phyloP scores from a whole-genome alignment of 1,284 basidiomycete genomes.

The Ceratobasidium sp. region DNA sequence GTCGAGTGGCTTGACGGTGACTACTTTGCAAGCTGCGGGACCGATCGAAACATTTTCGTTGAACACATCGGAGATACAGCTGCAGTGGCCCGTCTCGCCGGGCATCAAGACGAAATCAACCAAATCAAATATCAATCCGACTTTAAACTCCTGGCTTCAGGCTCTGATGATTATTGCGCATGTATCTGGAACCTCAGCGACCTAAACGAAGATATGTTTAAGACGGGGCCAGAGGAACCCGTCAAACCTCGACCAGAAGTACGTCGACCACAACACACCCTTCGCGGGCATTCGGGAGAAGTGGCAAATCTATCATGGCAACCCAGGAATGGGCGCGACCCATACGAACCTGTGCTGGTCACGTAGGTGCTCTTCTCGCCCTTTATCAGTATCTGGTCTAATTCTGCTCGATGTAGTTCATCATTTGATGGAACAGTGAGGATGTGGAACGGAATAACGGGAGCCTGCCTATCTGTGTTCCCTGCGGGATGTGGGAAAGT shows the following conservation, averaged over 20 bases:
- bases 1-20: slow-evolving; percentile 79
- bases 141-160: slow-evolving; percentile 72
- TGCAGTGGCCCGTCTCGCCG: slow-evolving; percentile 51
- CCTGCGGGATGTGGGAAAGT: slow-evolving; percentile 24
- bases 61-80: slow-evolving; percentile 36
- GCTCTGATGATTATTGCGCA: slow-evolving; percentile 79
- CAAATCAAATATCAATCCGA: slow-evolving; percentile 73
- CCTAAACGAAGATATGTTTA: slow-evolving; percentile 6
- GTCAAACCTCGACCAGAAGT: slow-evolving; percentile 48
- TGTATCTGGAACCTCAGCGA: slow-evolving; percentile 71
- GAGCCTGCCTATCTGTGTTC: slow-evolving; percentile 72
- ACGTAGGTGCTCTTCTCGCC: slow-evolving; percentile 61
- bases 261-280: slow-evolving; percentile 35
- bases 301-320: slow-evolving; percentile 79
- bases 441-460: slow-evolving; percentile 78
- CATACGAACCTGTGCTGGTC: slow-evolving; percentile 64
- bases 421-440: slow-evolving; percentile 79
- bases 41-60: slow-evolving; percentile 55
- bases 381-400: not conserved
- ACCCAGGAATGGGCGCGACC: slow-evolving; percentile 56
- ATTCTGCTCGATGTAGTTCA: slow-evolving; percentile 54
- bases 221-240: slow-evolving; percentile 41
- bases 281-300: slow-evolving; percentile 69
- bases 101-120: slow-evolving; percentile 80
- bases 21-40: slow-evolving; percentile 75